Evolutionary conservation across 495 filamentous ascomycete species (phyloP), one percentile per base, ranked within the genome.

Genomic region (Bombardia bombarda): DNA sequence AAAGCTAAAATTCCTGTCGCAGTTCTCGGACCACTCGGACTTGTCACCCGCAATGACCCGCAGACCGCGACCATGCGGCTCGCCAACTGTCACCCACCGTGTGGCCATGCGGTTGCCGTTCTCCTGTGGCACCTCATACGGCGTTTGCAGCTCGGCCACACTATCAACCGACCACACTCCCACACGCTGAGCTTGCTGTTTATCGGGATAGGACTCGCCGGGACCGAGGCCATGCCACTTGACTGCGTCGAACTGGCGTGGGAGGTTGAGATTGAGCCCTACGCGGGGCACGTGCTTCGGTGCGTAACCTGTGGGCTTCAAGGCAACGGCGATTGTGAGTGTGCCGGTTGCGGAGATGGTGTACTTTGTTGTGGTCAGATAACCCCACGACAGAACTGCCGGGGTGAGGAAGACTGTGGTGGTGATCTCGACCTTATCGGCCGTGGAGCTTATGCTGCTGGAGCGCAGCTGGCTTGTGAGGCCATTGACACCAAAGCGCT

Each of bases 41-140:
- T 0, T 9, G 56, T 57, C 48, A 44, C 57, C 47, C 4, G 43
- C 35, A 3, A 19, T 32, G 17, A 35, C 51, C 3, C 47, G 41
- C 20, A 47, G 30, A 7, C 43, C 38, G 4, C 32, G 13, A 7
- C 40, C 47, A 3, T 43, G 39, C 8, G 40, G 36, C n/a, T 66
- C 45, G 39, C 49, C 20, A 47, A 65, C 49, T 26, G 43, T 43
- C 24, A 59, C 57, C 39, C 60, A 62, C 13, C 47, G 31, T 18
- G 72, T 76, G 16, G 74, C 77, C 32, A 72, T 75, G n/a, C 77
- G 60, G 43, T 83, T 83, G 25, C 76, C 72, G 36, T 66, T 72
- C 45, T 84, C 80, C 43, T 83, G 80, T 0, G 79, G 80, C 23
- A 73, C 71, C 31, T 84, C 80, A 51, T 82, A 83, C 3, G 66